Base-by-base conservation (phyloP, 345 rosid species). In the Lepidium sativum region DNA sequence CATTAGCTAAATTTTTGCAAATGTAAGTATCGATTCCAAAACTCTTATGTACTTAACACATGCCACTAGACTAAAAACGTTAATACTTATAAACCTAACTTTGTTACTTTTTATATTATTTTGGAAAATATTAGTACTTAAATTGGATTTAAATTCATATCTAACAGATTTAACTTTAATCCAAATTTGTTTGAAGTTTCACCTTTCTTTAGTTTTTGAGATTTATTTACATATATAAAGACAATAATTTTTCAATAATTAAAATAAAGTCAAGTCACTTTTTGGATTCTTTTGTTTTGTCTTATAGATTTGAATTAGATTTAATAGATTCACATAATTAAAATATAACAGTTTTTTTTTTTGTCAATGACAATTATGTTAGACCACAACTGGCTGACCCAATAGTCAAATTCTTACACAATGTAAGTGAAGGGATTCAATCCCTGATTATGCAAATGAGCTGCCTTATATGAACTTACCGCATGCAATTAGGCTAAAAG, bases 291-390 rank as follows among this genome's bases (percentile, higher is more conserved):
- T 35, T 61, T 29, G 20, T 5, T 27, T 27, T 27, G 47, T 69
- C 40, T 54, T 62, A 43, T 54, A 16, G 75, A 63, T 70, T 63
- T 54, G 49, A 54, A 27, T 29, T 18, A 54, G 49, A 61, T 54
- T 44, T 62, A 54, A 18, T 63, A 54, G 50, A 54, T 63, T 63
- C 44, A 54, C 42, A 44, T 27, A 33, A 23, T 16, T 33, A 27
- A 61, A 61, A 42, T 4, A n/a, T 7, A 43, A 41, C 55, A n/a
- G n/a, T n/a, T n/a, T n/a, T n/a, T n/a, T n/a, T n/a, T n/a, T n/a
- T n/a, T n/a, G n/a, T n/a, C n/a, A n/a, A n/a, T n/a, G n/a, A n/a
- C n/a, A n/a, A n/a, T n/a, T n/a, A n/a, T n/a, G n/a, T n/a, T n/a
- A n/a, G n/a, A n/a, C n/a, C n/a, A n/a, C n/a, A n/a, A n/a, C n/a